A percentile compares a stretch with the other conserved stretches of the same genome.
phyloP scores from a whole-genome alignment of 1,139 yeast genomes.

The Suhomyces terraborum region DNA sequence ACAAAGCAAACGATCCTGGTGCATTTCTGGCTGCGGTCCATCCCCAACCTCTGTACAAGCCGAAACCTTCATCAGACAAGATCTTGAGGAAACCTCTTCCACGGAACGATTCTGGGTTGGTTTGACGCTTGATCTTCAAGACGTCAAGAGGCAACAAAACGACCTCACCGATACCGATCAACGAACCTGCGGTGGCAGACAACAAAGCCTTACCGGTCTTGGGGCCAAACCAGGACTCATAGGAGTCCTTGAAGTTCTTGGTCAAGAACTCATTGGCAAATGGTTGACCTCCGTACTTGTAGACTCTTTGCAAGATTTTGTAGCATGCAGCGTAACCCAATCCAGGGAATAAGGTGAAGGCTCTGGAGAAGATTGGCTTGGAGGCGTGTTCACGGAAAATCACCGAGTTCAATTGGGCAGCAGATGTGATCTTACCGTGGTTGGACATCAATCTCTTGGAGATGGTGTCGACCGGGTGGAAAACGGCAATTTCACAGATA shows the following conservation, averaged over 20 bases:
- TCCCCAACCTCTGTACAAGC: conserved; percentile 97
- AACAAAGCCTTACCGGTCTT: conserved; percentile 95
- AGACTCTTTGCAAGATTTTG: conserved; percentile 94
- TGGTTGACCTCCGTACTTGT: conserved; percentile 99
- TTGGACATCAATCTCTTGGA: conserved; percentile 98
- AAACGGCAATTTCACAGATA: conserved; percentile 90
- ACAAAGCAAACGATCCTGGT: conserved; percentile 96
- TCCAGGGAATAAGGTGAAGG: conserved; percentile 92
- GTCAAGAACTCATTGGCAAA: conserved; percentile 92
- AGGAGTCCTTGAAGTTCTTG: conserved; percentile 67
- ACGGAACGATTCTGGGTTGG: conserved; percentile 96
- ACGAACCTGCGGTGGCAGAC: conserved; percentile 96
- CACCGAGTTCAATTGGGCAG: conserved; percentile 73
- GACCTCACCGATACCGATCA: conserved; percentile 97
- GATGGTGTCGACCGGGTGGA: conserved; percentile 98
- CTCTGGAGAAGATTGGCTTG: conserved; percentile 68
- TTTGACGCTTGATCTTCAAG: conserved; percentile 95
- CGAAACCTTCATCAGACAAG: conserved; percentile 86
- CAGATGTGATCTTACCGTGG: conserved; percentile 67
- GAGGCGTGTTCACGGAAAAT: conserved; percentile 83
- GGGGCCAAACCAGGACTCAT: conserved; percentile 79
- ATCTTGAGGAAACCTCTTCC: conserved; percentile 95
- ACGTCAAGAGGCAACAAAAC: conserved; percentile 94
- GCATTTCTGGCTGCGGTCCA: conserved; percentile 99
- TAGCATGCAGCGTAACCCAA: conserved; percentile 97